These are phyloP conservation scores for Solanum tarapatanum DNA, from an alignment of 257 asterid species.

Conservation along the genomic window DNA sequence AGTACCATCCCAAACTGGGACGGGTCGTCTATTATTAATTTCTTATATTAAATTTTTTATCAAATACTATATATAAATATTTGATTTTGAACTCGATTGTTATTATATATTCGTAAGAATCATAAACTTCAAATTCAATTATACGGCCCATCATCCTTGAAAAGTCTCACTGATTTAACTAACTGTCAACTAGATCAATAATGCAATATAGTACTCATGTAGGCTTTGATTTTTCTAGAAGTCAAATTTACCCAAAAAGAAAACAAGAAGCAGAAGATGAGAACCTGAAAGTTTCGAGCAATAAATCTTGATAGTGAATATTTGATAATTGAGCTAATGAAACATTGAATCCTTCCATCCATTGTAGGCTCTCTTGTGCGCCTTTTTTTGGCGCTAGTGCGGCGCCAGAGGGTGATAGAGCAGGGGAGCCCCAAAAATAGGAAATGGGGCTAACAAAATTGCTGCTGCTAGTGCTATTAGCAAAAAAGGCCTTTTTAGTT, in stretches of 20 bases:
- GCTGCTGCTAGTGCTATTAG: neutral
- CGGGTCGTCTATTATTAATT: too few species aligned
- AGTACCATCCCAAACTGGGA: neutral
- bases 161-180: conserved; percentile 14
- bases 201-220: neutral
- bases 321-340: conserved; percentile 21
- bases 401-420: conserved; percentile 19
- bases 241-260: neutral
- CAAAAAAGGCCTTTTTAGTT: conserved; percentile 28
- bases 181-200: conserved; percentile 12
- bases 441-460: conserved; percentile 16
- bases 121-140: neutral
- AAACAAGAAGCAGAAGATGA: neutral
- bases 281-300: conserved; percentile 59
- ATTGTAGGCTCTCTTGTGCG: conserved; percentile 20
- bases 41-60: too few species aligned
- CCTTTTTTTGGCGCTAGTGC: conserved; percentile 23
- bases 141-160: neutral
- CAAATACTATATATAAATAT: too few species aligned
- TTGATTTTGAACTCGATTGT: too few species aligned
- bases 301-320: conserved; percentile 24
- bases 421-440: conserved; percentile 87
- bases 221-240: neutral
- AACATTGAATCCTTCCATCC: conserved; percentile 78
- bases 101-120: neutral